A percentile compares a stretch with the other conserved stretches of the same genome.
These are phyloP conservation scores for Fusarium sp. DNA, from an alignment of 2,329 filamentous ascomycete species.

Conservation along the genomic window DNA sequence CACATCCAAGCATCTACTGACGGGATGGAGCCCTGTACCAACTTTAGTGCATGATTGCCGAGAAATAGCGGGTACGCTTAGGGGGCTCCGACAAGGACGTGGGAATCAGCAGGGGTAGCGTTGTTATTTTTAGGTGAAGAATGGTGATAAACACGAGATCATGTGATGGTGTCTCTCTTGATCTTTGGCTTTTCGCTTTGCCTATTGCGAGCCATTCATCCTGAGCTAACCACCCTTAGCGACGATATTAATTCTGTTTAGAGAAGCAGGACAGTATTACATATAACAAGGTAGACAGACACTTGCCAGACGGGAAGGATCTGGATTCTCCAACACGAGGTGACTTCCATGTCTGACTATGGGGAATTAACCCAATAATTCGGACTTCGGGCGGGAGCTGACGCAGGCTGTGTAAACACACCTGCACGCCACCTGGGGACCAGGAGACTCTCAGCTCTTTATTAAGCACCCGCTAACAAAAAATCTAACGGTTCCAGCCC, in stretches of 20 bases:
- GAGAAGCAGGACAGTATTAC: background rate
- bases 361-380: slow-evolving; percentile 10
- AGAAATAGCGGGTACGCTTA: slow-evolving; percentile 37
- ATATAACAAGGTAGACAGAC: background rate
- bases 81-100: slow-evolving; percentile 29
- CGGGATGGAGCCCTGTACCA: slow-evolving; percentile 31
- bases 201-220: slow-evolving; percentile 23
- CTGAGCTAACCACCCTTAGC: background rate
- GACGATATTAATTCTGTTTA: slow-evolving; percentile 10
- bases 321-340: slow-evolving; percentile 12
- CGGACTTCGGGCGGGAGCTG: background rate
- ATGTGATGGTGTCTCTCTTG: slow-evolving; percentile 41
- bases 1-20: slow-evolving; percentile 19
- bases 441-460: background rate
- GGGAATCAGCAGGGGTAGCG: slow-evolving; percentile 14
- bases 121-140: slow-evolving; percentile 46
- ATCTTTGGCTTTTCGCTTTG: slow-evolving; percentile 22
- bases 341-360: slow-evolving; percentile 4
- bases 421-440: background rate
- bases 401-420: slow-evolving; percentile 10
- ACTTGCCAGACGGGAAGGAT: slow-evolving; percentile 2
- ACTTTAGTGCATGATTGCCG: slow-evolving; percentile 44
- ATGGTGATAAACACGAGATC: slow-evolving; percentile 49
- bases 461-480: slow-evolving; percentile 7
- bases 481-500: slow-evolving; percentile 19